These are phyloP conservation scores for Saksenaea oblongispora DNA, from an alignment of 371 early-diverging fungal species.

Conservation along the genomic window DNA sequence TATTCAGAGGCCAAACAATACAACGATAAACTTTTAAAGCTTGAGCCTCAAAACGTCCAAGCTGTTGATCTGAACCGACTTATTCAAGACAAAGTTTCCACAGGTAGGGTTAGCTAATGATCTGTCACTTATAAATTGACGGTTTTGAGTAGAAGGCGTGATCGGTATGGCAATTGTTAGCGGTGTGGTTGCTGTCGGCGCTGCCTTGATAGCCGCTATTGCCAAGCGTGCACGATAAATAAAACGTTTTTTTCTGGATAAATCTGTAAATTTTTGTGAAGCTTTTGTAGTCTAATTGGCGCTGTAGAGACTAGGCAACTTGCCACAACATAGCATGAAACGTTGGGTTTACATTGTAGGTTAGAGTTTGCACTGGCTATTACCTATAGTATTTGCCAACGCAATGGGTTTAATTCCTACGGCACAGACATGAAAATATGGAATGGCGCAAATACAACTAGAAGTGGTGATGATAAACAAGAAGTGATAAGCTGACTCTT, in stretches of 20 bases:
- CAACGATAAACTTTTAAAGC: conserved; percentile 75
- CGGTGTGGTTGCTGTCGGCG: conserved; percentile 71
- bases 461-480: no score
- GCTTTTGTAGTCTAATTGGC: not conserved
- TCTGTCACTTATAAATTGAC: not conserved
- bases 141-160: conserved; percentile 68
- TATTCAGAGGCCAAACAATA: conserved; percentile 80
- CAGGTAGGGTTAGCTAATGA: conserved; percentile 50
- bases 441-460: no score
- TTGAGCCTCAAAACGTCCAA: conserved; percentile 87
- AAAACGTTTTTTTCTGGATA: not conserved
- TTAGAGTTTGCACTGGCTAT: not conserved
- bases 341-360: no score
- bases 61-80: conserved; percentile 69
- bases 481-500: no score
- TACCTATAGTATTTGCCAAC: not conserved
- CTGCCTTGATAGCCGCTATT: conserved; percentile 45
- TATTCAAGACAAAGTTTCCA: conserved; percentile 84
- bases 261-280: no score
- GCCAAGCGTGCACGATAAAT: conserved; percentile 35
- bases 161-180: conserved; percentile 91
- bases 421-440: no score
- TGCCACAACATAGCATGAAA: no score
- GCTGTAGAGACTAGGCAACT: no score
- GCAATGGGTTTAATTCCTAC: no score